These are phyloP conservation scores for Botrytis deweyae DNA, from an alignment of 2,329 filamentous ascomycete species.

Conservation along the genomic window DNA sequence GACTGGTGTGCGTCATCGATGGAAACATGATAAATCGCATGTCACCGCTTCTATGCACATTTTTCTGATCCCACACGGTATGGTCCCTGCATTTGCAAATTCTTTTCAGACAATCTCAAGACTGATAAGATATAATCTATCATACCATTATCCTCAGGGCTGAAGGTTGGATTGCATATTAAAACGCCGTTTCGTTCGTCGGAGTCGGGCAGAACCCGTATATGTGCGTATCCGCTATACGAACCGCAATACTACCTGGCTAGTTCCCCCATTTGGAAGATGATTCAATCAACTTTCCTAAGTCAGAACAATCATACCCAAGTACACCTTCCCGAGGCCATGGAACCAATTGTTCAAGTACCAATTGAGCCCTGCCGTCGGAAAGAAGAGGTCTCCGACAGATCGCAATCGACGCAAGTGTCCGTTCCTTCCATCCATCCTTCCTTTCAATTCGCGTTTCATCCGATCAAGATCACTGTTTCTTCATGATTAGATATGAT, in stretches of 20 bases:
- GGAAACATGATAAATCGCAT: neutral
- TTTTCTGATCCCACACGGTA: neutral
- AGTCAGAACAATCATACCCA: neutral
- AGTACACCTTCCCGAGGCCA: neutral
- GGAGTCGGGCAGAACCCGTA: neutral
- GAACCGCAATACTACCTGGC: neutral
- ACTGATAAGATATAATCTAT: conserved; percentile 3
- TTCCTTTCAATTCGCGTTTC: neutral
- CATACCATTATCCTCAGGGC: neutral
- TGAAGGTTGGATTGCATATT: neutral
- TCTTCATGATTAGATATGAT: neutral
- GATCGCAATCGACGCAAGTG: neutral
- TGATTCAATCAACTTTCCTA: neutral
- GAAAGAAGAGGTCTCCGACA: neutral
- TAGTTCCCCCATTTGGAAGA: neutral
- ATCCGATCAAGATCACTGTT: neutral
- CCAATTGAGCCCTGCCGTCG: neutral
- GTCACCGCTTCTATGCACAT: conserved; percentile 7
- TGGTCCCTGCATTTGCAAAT: conserved; percentile 9
- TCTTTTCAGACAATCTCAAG: neutral
- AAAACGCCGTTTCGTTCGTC: neutral
- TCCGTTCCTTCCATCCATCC: neutral
- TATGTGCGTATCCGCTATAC: neutral
- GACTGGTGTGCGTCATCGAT: conserved; percentile 4
- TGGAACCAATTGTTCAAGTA: neutral